Base-by-base conservation (phyloP, 306 rosid species). In the Quercus gilva region DNA sequence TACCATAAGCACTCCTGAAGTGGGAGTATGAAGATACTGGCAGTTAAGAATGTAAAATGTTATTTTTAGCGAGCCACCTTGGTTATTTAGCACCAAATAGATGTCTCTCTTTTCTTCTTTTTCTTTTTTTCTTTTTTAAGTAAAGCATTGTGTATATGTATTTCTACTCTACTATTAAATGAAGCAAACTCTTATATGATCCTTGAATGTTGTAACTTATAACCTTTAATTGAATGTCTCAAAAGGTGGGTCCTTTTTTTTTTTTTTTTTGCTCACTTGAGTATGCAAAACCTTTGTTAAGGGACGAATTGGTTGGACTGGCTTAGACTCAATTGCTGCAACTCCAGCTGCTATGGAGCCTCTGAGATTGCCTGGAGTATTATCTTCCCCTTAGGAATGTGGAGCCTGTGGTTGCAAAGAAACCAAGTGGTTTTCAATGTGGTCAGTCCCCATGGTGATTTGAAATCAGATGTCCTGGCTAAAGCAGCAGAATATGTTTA, bases 1-100 rank as follows among this genome's bases (percentile, higher is more conserved):
- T 87, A 84, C 88, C 84, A 86, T 88, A 88, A 81, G 88, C 83
- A 90, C 90, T 74, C 81, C 79, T 60, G 74, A 81, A 69, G 69
- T 71, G 75, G 79, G 74, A 80, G 83, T 71, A 78, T 80, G 81
- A 78, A 70, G 37, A 85, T 74, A 75, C 69, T 87, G 85, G 72
- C 82, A 84, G 83, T 79, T 78, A 77, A 63, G 86, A 86, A 86
- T 88, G 91, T 85, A 88, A 88, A 84, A 84, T 78, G 75, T 78
- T 81, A 86, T 81, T 80, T 78, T 74, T 81, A 83, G 79, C 67
- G 52, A 79, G 84, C 78, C 74, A 73, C 82, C n/a, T 68, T 59
- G 71, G 76, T 70, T 82, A 56, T 82, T 84, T 61, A 55, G 64
- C 74, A 72, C 84, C 76, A 19, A 75, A 67, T 77, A 41, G 25